Conservation (phyloP, 352 stramenopile genomes). For the Phytophthora hybrid region DNA sequence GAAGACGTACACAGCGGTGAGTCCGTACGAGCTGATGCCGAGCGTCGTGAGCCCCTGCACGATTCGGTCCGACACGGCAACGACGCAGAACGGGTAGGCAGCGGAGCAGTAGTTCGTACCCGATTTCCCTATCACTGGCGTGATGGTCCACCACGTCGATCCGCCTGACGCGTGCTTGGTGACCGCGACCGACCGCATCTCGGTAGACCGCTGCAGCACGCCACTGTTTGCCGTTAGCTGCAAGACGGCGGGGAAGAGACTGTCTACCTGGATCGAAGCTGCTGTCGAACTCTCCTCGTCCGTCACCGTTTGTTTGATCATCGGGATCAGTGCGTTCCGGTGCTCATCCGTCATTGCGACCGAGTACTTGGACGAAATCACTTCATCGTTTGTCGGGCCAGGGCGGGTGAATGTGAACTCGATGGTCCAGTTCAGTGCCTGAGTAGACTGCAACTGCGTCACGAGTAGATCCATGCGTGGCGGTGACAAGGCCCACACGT, state of each 20-base stretch:
- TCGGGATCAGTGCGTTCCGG: conserved; percentile 68
- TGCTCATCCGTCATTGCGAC: conserved; percentile 68
- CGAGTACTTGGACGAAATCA: too few relatives aligned
- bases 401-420: too few relatives aligned
- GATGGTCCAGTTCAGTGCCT: too few relatives aligned
- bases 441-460: too few relatives aligned
- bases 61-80: conserved; percentile 89
- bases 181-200: conserved; percentile 62
- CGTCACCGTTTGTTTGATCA: conserved; percentile 73
- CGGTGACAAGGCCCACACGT: too few relatives aligned
- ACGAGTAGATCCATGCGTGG: too few relatives aligned
- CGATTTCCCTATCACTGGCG: conserved; percentile 42
- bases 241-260: conserved; percentile 67
- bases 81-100: conserved; percentile 73
- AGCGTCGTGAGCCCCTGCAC: too few relatives aligned
- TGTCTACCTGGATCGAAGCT: conserved; percentile 56
- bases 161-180: conserved; percentile 65
- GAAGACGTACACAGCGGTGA: too few relatives aligned
- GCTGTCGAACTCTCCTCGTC: conserved; percentile 46
- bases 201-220: conserved; percentile 61
- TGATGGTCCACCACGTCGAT: conserved; percentile 75
- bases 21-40: too few relatives aligned
- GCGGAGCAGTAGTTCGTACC: conserved; percentile 57
- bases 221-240: conserved; percentile 81
- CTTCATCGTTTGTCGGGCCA: too few relatives aligned